These are phyloP conservation scores for Anthostomella pinea DNA, from an alignment of 2,329 filamentous ascomycete species.

Conservation along the genomic window DNA sequence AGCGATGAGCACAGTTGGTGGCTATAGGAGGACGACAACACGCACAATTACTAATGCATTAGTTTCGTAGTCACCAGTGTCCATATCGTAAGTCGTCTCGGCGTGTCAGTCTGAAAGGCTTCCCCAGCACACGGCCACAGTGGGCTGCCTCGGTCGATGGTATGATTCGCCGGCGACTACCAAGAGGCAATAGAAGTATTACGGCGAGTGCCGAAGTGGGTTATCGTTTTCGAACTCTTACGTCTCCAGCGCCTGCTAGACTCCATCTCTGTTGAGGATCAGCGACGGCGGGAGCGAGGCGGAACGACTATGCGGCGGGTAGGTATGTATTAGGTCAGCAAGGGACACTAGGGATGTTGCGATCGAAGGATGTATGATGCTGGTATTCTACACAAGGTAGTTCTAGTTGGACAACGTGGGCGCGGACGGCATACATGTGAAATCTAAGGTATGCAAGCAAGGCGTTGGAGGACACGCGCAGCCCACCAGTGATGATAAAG, in stretches of 20 bases:
- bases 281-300: conserved; percentile 6
- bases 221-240: conserved; percentile 22
- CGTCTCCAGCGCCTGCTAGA: conserved; percentile 28
- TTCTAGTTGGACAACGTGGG: too few relatives aligned
- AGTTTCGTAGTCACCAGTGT: conserved; percentile 61
- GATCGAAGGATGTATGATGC: too few relatives aligned
- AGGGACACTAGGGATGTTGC: conserved; percentile 7
- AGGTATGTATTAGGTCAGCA: too few relatives aligned
- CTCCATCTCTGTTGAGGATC: conserved; percentile 32
- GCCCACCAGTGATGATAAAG: too few relatives aligned
- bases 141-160: conserved; percentile 12
- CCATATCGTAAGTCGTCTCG: conserved; percentile 55
- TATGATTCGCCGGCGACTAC: conserved; percentile 11
- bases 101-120: too few relatives aligned
- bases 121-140: too few relatives aligned
- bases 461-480: too few relatives aligned
- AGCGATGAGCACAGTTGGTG: conserved; percentile 11
- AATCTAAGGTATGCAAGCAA: too few relatives aligned
- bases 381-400: too few relatives aligned
- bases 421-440: too few relatives aligned
- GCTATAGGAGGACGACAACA: conserved; percentile 8
- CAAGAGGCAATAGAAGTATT: conserved; percentile 13
- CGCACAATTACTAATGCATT: conserved; percentile 58
- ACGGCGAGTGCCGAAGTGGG: conserved; percentile 8
- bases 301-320: too few relatives aligned